Base-by-base conservation (phyloP, 1,139 yeast species). In the Sugiyamaella grinbergsii region DNA sequence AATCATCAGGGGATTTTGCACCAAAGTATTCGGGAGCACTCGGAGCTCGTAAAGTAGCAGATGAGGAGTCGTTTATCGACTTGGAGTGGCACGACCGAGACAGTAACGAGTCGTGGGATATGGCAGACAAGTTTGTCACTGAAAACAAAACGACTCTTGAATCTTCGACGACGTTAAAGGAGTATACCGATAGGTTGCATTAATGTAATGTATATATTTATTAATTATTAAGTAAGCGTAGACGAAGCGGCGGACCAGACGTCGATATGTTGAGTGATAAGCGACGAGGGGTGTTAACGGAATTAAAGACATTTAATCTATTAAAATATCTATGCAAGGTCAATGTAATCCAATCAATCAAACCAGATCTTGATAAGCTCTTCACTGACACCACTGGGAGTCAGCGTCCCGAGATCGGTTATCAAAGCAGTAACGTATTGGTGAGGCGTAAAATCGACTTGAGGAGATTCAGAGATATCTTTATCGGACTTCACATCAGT, bases 341-440 rank as follows among this genome's bases (percentile, higher is more conserved):
- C n/a, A n/a, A n/a, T n/a, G n/a, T n/a, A n/a, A n/a, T n/a, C n/a
- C n/a, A n/a, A 19, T 42, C 68, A 91, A 68, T 91, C 97, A 64
- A 90, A 91, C 98, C 98, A 94, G 79, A 94, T 89, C 71, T 93
- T 93, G 66, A 94, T 93, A 70, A 94, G 79, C 70, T 94, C 99
- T 69, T 94, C 98, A 28, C 96, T 85, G 34, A 94, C 98, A 0
- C 98, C 98, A 56, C 95, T 85, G 4, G 99, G 97, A 6, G 98
- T 93, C 62, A 94, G 76, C 1, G 93, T 97, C 15, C 98, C 99
- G 60, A 94, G 76, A 68, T 94, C 99, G 1, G 98, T 93, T 55
- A 94, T 89, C 61, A 94, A 77, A 4, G 98, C 98, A 2, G 98
- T 93, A 49, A 94, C 87, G 65, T 85, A 88, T 62, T 91, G 95